Evolutionary conservation across 345 rosid genomes (phyloP).

Genomic region (Ceriops zippeliana): DNA sequence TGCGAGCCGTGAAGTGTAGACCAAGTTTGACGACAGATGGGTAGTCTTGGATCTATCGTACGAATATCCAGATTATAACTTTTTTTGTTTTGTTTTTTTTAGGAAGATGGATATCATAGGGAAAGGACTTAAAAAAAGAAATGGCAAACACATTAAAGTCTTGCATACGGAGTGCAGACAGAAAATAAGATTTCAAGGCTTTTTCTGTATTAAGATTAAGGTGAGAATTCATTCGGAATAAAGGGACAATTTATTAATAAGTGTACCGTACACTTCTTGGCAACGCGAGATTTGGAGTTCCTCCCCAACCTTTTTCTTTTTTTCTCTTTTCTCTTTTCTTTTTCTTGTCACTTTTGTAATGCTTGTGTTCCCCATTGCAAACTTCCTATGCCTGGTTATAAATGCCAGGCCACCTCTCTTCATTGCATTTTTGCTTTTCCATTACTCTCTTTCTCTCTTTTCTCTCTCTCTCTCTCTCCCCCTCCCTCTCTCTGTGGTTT

Average conservation of each 20-base stretch:
- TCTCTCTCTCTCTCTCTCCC: constrained; percentile 31
- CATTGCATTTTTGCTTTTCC: constrained; percentile 27
- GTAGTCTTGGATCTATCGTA: too few relatives aligned
- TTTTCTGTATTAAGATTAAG: neutral
- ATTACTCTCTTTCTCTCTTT: constrained; percentile 37
- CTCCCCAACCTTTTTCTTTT: constrained; percentile 11
- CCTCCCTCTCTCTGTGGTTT: constrained; percentile 38
- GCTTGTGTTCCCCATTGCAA: constrained; percentile 1
- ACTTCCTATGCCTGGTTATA: constrained; percentile 30
- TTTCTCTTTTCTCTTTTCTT: neutral
- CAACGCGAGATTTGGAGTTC: constrained; percentile 13
- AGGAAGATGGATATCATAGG: too few relatives aligned
- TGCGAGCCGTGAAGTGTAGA: too few relatives aligned
- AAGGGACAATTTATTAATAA: constrained; percentile 11
- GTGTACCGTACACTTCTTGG: neutral
- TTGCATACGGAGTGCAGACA: neutral
- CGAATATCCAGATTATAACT: too few relatives aligned
- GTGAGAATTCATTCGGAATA: neutral
- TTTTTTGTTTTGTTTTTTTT: too few relatives aligned
- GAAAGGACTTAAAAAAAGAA: too few relatives aligned
- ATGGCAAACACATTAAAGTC: neutral
- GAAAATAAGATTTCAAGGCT: too few relatives aligned
- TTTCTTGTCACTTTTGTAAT: neutral
- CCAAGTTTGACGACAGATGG: too few relatives aligned
- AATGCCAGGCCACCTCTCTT: constrained; percentile 33